Base-by-base conservation (phyloP, 148 eudicot species). In the Euryodendron excelsum region DNA sequence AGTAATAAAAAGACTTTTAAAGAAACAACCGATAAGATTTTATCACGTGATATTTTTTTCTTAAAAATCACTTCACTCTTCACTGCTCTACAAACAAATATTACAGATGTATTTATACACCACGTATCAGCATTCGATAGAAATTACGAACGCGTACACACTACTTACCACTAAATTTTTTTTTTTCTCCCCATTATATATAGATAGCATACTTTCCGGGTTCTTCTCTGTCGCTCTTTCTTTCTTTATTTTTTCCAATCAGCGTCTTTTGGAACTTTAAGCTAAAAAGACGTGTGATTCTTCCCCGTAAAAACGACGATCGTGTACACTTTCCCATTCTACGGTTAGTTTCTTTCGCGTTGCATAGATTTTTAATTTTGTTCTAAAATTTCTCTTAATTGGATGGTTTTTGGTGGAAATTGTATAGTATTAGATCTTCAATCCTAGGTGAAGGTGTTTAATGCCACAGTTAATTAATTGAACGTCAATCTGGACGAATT, bases 341-440 rank as follows among this genome's bases (percentile, higher is more conserved):
- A 5, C 66, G 77, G 67, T 74, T 23, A 74, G 67, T 74, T 58
- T 59, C 13, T 23, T 58, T 68, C 33, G 37, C 68, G 13, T 39
- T 39, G 44, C 44, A 4, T 8, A 2, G 4, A 23, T 18, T 34
- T 34, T 20, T 39, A 25, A 12, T 25, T 37, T 6, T 3, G 1
- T 37, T 7, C 45, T 21, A 20, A 17, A 7, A 9, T 39, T 39
- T 37, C 4, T 18, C 10, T 68, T 3, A 2, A 37, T 74, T 21
- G 45, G 13, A 31, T 25, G 34, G 0, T 55, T 73, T 25, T n/a
- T 48, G 34, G 34, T 8, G 17, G 36, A 18, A 69, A 27, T 45
- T 27, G 33, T 45, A 20, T n/a, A 45, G 73, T 20, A 44, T 2
- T n/a, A 59, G 66, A 74, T 74, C 67, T 74, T 62, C 34, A 9